These are phyloP conservation scores for Viola pubescens DNA, from an alignment of 441 rosid genomes.

Conservation along the genomic window DNA sequence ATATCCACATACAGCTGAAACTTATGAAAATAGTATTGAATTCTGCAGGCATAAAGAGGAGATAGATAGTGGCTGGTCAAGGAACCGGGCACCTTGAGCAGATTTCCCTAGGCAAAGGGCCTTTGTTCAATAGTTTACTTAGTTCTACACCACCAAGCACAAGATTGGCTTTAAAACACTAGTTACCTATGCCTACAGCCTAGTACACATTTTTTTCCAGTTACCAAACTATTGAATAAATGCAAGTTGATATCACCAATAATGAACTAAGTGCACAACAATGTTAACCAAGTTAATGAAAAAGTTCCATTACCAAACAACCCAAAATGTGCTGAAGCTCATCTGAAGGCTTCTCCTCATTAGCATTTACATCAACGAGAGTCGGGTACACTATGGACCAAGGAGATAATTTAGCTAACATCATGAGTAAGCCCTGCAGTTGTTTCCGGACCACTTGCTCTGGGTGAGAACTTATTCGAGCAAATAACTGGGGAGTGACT, in stretches of 20 bases:
- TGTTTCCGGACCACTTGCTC: conserved; percentile 83
- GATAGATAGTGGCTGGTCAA: background rate
- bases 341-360: conserved; percentile 66
- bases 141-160: background rate
- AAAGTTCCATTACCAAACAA: conserved; percentile 57
- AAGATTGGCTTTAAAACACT: background rate
- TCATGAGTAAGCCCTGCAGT: conserved; percentile 71
- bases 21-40: background rate
- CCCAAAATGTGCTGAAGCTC: conserved; percentile 82
- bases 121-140: background rate
- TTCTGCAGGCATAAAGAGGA: background rate
- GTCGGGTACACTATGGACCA: conserved; percentile 92
- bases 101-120: background rate
- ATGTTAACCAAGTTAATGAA: conserved; percentile 14
- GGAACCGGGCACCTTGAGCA: background rate
- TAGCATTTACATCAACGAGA: conserved; percentile 79
- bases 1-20: background rate
- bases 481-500: conserved; percentile 87
- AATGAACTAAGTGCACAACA: conserved; percentile 10
- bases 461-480: conserved; percentile 94
- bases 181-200: background rate
- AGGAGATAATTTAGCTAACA: conserved; percentile 86
- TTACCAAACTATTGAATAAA: background rate
- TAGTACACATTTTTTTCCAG: conserved; percentile 2
- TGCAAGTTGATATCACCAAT: background rate